phyloP scores from a whole-genome alignment of 2,329 filamentous ascomycete genomes.

The Neodidymelliopsis sp. region DNA sequence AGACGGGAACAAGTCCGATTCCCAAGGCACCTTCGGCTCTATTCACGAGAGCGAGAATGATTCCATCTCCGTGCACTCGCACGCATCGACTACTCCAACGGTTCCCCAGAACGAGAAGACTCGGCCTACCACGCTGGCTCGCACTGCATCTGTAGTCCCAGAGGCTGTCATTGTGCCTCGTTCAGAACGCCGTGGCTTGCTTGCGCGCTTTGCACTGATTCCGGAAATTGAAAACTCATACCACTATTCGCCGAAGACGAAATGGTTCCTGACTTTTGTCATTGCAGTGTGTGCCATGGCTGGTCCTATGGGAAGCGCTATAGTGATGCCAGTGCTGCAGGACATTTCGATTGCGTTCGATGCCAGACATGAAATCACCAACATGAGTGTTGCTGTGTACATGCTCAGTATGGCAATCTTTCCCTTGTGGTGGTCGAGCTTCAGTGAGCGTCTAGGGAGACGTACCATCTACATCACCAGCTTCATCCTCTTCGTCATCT shows the following conservation, averaged over 20 bases:
- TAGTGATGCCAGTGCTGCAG: conserved; percentile 69
- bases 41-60: conserved; percentile 12
- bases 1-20: conserved; percentile 10
- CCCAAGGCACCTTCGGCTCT: conserved; percentile 1
- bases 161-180: conserved; percentile 59
- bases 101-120: conserved; percentile 27
- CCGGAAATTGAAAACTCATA: conserved; percentile 81
- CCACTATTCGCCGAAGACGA: conserved; percentile 74
- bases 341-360: conserved; percentile 44
- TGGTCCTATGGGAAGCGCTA: conserved; percentile 83
- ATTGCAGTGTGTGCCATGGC: conserved; percentile 79
- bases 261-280: conserved; percentile 84
- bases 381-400: conserved; percentile 51
- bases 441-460: conserved; percentile 47
- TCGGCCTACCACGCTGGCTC: conserved; percentile 30
- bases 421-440: conserved; percentile 52
- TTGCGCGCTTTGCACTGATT: conserved; percentile 73
- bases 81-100: conserved; percentile 27
- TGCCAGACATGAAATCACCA: conserved; percentile 45
- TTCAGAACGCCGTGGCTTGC: conserved; percentile 71
- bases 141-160: conserved; percentile 44
- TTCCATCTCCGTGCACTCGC: conserved; percentile 22
- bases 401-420: conserved; percentile 54
- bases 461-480: conserved; percentile 48
- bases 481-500: conserved; percentile 46